Evolutionary conservation across 345 rosid species (phyloP).

Genomic region (Kandelia obovata): DNA sequence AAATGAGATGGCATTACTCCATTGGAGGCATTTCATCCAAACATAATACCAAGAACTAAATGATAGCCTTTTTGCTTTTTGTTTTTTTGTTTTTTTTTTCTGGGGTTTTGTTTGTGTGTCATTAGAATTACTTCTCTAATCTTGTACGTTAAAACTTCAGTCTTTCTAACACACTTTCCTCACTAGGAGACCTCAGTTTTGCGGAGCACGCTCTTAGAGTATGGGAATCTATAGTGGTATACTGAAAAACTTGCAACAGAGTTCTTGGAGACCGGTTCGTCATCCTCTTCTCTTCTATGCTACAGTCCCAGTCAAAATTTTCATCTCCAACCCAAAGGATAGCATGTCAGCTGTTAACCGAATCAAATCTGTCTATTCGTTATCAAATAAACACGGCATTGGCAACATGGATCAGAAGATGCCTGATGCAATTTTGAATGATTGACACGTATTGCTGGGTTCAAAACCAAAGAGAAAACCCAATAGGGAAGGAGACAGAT

Average conservation of each 20-base stretch:
- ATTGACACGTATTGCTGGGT: slow-evolving; percentile 26
- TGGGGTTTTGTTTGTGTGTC: too few species aligned
- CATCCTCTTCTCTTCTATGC: slow-evolving; percentile 49
- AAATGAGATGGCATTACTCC: too few species aligned
- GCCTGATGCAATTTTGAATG: too few species aligned
- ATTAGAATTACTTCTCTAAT: too few species aligned
- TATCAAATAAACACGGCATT: too few species aligned
- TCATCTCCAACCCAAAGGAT: slow-evolving; percentile 45
- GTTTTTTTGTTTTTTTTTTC: too few species aligned
- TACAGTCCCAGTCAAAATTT: slow-evolving; percentile 40
- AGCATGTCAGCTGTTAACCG: background rate
- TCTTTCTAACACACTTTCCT: background rate
- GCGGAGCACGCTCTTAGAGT: slow-evolving; percentile 56
- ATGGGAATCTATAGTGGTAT: slow-evolving; percentile 57
- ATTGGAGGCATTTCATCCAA: too few species aligned
- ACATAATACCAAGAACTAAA: too few species aligned
- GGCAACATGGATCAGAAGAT: too few species aligned
- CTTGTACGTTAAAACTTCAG: background rate
- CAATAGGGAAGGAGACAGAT: slow-evolving; percentile 68
- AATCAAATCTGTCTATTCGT: background rate
- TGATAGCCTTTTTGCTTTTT: too few species aligned
- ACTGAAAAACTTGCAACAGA: slow-evolving; percentile 59
- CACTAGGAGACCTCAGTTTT: slow-evolving; percentile 66
- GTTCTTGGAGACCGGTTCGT: slow-evolving; percentile 48
- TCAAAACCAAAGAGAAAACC: slow-evolving; percentile 66